Percentiles rank a stretch among this genome's conserved stretches.
These are phyloP conservation scores for Trichoderma aggressivum DNA, from an alignment of 2,329 filamentous ascomycete species.

Conservation along the genomic window DNA sequence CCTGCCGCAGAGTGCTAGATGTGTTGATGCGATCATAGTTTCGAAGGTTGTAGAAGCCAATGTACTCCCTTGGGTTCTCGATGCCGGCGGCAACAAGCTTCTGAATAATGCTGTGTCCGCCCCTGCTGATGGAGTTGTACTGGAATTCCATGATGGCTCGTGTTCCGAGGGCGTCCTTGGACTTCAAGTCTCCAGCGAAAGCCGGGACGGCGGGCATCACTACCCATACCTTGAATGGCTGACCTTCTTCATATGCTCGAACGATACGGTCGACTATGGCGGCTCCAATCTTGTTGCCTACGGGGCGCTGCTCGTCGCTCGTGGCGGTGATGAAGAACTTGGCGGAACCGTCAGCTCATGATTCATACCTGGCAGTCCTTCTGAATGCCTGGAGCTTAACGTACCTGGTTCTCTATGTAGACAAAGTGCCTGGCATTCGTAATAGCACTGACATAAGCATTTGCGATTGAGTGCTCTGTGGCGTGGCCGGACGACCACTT, in stretches of 20 bases:
- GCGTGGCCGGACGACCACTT: conserved; percentile 52
- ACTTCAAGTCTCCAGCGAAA: conserved; percentile 76
- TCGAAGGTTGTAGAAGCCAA: conserved; percentile 80
- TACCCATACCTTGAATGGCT: conserved; percentile 72
- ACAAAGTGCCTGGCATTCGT: conserved; percentile 66
- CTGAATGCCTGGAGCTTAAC: not conserved
- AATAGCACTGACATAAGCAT: conserved; percentile 76
- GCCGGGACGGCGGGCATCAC: conserved; percentile 77
- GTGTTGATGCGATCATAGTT: conserved; percentile 82
- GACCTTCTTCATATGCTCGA: conserved; percentile 61
- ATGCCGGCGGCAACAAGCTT: conserved; percentile 65
- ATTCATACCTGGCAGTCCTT: accelerated
- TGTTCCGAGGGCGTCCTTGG: conserved; percentile 69
- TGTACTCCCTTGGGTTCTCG: conserved; percentile 65
- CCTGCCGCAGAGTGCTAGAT: conserved; percentile 57
- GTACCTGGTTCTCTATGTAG: conserved; percentile 72
- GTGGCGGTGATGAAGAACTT: conserved; percentile 87
- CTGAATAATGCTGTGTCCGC: conserved; percentile 75
- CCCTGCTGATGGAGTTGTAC: conserved; percentile 74
- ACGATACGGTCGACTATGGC: conserved; percentile 76
- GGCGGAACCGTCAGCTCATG: not conserved
- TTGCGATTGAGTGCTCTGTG: conserved; percentile 74
- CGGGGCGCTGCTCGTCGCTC: conserved; percentile 63
- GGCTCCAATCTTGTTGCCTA: conserved; percentile 74
- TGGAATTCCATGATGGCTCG: conserved; percentile 88